phyloP scores from a whole-genome alignment of 352 stramenopile genomes.

The Thalassiosira allenii region DNA sequence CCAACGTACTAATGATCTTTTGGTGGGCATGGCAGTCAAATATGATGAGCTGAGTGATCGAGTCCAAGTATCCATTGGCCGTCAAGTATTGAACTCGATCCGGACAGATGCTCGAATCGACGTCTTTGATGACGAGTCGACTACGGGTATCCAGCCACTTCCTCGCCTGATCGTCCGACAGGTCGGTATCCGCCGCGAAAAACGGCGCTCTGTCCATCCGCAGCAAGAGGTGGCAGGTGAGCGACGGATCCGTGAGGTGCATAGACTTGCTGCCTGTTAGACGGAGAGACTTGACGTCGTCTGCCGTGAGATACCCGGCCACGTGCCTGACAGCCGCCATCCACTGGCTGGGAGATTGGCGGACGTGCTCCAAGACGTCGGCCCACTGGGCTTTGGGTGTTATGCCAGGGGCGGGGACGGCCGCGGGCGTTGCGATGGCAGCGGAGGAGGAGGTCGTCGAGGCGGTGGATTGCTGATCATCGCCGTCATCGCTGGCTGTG shows the following conservation, averaged over 20 bases:
- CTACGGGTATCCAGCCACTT: conserved; percentile 1
- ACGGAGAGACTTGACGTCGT: background rate
- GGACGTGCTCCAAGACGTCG: too few species aligned
- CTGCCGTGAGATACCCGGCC: conserved; percentile 5
- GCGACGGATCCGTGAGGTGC: background rate
- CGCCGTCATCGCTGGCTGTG: too few species aligned
- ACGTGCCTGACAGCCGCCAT: too few species aligned
- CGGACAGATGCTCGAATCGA: background rate
- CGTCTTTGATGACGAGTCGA: conserved; percentile 10
- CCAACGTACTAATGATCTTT: conserved; percentile 5
- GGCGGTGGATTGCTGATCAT: too few species aligned
- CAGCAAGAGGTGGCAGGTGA: background rate
- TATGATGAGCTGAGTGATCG: conserved; percentile 3
- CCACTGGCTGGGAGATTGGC: too few species aligned
- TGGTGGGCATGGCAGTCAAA: conserved; percentile 15
- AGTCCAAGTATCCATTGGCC: conserved; percentile 10
- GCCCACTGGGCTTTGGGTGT: too few species aligned
- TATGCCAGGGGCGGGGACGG: too few species aligned
- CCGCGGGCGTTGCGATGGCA: too few species aligned
- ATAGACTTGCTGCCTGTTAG: conserved; percentile 5
- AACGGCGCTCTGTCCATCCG: conserved; percentile 14
- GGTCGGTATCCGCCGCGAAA: background rate
- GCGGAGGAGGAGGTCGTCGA: too few species aligned
- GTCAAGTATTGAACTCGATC: background rate
- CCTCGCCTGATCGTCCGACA: conserved; percentile 1